Evolutionary conservation across 176 grass and related monocot genomes (phyloP).

Genomic region (Zea mays): DNA sequence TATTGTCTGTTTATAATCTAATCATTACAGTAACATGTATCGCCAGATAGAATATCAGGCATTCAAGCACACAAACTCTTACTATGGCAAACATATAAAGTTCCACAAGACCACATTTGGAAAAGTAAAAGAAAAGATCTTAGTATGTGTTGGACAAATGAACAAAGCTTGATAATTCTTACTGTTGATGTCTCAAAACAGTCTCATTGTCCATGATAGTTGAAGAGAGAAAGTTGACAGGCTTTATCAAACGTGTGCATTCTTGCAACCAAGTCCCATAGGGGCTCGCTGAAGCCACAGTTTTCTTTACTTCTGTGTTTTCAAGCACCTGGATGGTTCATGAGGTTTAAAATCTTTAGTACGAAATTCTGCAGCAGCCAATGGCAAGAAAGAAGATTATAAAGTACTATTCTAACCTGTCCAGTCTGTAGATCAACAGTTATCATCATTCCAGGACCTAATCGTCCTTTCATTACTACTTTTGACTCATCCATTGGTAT

Average conservation of each 20-base stretch:
- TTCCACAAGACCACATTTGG: not conserved
- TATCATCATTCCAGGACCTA: constrained; percentile 99
- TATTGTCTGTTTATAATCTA: not conserved
- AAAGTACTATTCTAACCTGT: constrained; percentile 60
- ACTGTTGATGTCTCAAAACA: constrained; percentile 91
- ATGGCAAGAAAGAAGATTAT: constrained; percentile 17
- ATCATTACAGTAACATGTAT: not conserved
- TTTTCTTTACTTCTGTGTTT: constrained; percentile 96
- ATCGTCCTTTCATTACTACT: constrained; percentile 95
- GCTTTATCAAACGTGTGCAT: constrained; percentile 77
- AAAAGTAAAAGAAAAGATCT: constrained; percentile 17
- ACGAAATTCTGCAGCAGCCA: constrained; percentile 24
- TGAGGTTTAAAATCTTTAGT: constrained; percentile 36
- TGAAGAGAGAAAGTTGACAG: constrained; percentile 89
- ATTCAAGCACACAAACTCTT: constrained; percentile 18
- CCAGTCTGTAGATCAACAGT: constrained; percentile 90
- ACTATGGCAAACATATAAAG: not conserved
- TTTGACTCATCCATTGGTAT: constrained; percentile 98
- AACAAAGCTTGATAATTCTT: constrained; percentile 45
- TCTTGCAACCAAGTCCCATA: constrained; percentile 82
- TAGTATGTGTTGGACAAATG: not conserved
- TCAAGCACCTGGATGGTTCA: constrained; percentile 74
- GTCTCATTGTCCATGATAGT: constrained; percentile 84
- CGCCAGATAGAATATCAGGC: not conserved
- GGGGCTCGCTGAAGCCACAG: constrained; percentile 68